Percentiles rank a stretch among this genome's conserved stretches.
Evolutionary conservation across 1,284 basidiomycete species (phyloP).

Genomic region (Bondarzewia mesenterica): DNA sequence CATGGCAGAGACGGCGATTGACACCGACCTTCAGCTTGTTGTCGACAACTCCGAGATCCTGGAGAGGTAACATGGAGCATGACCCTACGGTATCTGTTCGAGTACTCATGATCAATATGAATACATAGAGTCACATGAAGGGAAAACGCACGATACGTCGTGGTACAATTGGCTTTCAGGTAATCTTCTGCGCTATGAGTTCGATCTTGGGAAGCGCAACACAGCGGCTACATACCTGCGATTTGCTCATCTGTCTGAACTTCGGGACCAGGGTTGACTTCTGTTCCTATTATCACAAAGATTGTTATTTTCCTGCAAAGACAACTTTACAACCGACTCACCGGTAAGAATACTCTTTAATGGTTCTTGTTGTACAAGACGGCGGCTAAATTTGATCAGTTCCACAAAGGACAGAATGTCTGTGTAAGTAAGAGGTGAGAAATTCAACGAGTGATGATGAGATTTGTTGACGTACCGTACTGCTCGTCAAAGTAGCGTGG

Average conservation of each 20-base stretch:
- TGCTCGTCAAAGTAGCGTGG: constrained; percentile 13
- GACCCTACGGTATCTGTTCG: constrained; percentile 19
- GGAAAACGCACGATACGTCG: neutral
- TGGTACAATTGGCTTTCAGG: neutral
- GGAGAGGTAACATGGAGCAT: constrained; percentile 46
- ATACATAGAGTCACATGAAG: neutral
- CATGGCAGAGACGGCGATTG: neutral
- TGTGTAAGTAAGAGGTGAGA: neutral
- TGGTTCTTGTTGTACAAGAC: constrained; percentile 10
- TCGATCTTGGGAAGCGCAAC: neutral
- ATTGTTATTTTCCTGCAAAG: neutral
- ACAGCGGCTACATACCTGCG: neutral
- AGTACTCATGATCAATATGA: neutral
- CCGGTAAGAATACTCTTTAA: constrained; percentile 8
- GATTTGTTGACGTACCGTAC: constrained; percentile 5
- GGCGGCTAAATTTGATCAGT: constrained; percentile 11
- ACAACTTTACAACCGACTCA: neutral
- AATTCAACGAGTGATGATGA: neutral
- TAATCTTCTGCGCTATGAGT: neutral
- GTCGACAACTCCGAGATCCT: constrained; percentile 50
- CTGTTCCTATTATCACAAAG: neutral
- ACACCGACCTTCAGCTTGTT: constrained; percentile 32
- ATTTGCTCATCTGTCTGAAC: constrained; percentile 15
- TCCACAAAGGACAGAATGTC: constrained; percentile 8
- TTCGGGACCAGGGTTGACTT: constrained; percentile 10